Evolutionary conservation across 176 grass and related monocot genomes (phyloP).

Genomic region (Zea luxurians): DNA sequence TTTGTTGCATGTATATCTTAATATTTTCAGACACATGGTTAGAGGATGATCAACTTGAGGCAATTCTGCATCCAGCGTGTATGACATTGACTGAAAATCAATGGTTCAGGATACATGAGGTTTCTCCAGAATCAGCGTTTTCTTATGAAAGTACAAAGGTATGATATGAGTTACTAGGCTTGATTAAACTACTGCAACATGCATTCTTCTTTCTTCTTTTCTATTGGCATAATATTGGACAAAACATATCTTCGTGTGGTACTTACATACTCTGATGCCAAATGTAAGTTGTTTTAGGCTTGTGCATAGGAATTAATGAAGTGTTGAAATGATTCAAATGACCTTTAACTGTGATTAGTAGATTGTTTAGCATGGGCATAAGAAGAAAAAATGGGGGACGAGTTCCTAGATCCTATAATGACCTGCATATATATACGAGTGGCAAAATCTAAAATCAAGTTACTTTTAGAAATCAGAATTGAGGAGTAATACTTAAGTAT

Average conservation of each 20-base stretch:
- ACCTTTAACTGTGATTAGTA: background rate
- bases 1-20: conserved; percentile 29
- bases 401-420: background rate
- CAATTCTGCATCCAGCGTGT: conserved; percentile 40
- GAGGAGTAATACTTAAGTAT: background rate
- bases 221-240: conserved; percentile 20
- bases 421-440: background rate
- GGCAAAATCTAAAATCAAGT: no score
- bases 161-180: conserved; percentile 22
- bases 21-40: conserved; percentile 53
- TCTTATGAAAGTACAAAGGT: conserved; percentile 85
- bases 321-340: background rate
- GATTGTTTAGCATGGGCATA: background rate
- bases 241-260: background rate
- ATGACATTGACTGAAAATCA: conserved; percentile 40
- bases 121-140: conserved; percentile 86
- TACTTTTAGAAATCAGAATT: background rate
- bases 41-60: conserved; percentile 66
- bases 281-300: conserved; percentile 12
- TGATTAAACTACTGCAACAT: background rate
- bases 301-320: background rate
- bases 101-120: conserved; percentile 55
- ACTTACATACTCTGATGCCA: background rate
- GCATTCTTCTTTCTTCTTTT: conserved; percentile 32
- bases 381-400: background rate